Conservation (phyloP, 495 filamentous ascomycete species). For the Friedmanniomyces simplex region DNA sequence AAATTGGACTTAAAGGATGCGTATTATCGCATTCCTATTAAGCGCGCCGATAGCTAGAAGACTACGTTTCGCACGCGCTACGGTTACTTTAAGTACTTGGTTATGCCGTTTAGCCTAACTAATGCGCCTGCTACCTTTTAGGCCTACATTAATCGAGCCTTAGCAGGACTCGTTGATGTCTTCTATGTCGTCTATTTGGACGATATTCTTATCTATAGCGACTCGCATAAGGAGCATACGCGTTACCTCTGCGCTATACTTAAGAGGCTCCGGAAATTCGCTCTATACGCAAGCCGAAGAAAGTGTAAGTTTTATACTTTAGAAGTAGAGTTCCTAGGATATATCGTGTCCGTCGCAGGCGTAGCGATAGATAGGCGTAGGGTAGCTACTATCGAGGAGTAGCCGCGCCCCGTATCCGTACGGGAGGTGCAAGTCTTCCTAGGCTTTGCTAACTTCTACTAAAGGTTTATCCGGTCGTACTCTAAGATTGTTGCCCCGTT, state of each 20-base stretch:
- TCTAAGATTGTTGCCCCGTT: conserved; percentile 9
- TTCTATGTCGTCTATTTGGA: no score
- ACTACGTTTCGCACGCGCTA: no score
- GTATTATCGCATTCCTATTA: no score
- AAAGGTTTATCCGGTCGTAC: conserved; percentile 18
- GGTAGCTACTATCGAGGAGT: conserved; percentile 17
- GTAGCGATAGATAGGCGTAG: conserved; percentile 17
- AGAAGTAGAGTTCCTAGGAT: conserved; percentile 16
- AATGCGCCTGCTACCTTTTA: no score
- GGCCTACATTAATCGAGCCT: no score
- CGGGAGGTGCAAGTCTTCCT: conserved; percentile 22
- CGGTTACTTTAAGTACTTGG: no score
- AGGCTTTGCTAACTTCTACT: conserved; percentile 25
- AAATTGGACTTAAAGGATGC: no score
- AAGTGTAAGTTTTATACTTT: conserved; percentile 15
- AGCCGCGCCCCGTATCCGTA: conserved; percentile 10
- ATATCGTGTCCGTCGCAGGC: conserved; percentile 7
- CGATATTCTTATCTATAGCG: conserved; percentile 22
- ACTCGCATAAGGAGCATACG: conserved; percentile 4
- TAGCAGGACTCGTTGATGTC: no score
- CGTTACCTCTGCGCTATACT: conserved; percentile 6
- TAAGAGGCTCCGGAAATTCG: background rate
- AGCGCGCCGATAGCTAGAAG: no score
- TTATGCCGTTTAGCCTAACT: no score
- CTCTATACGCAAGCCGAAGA: conserved; percentile 1